A percentile compares a stretch with the other conserved stretches of the same genome.
Conservation (phyloP, 345 rosid species). For the Carallia pectinifolia region DNA sequence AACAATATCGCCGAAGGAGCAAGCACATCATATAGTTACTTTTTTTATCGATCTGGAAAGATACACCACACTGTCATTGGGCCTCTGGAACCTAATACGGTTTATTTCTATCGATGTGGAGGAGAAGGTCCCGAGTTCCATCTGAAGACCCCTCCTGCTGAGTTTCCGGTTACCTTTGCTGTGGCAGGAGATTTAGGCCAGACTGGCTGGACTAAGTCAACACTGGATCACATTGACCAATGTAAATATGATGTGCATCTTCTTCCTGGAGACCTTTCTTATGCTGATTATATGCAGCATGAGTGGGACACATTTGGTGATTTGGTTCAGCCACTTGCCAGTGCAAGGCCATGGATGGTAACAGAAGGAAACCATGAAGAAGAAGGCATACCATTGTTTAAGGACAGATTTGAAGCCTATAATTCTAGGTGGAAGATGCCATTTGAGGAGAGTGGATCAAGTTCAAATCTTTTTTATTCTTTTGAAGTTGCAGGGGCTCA, state of each 20-base stretch:
- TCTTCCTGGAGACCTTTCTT: constrained; percentile 96
- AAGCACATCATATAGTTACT: constrained; percentile 69
- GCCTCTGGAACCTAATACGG: constrained; percentile 59
- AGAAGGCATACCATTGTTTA: constrained; percentile 65
- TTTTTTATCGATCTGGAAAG: constrained; percentile 81
- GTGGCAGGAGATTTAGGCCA: constrained; percentile 97
- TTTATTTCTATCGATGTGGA: constrained; percentile 79
- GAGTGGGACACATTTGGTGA: constrained; percentile 92
- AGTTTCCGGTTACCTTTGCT: constrained; percentile 77
- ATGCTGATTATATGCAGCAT: constrained; percentile 83
- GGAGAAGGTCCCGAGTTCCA: constrained; percentile 82
- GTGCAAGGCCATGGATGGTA: constrained; percentile 98
- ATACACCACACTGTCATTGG: constrained; percentile 88
- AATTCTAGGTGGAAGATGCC: constrained; percentile 99
- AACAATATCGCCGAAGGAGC: constrained; percentile 53
- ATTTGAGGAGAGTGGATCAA: constrained; percentile 78
- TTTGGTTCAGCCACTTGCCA: constrained; percentile 88
- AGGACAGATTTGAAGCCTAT: constrained; percentile 67
- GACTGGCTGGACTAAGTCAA: constrained; percentile 94
- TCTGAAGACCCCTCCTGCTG: constrained; percentile 77
- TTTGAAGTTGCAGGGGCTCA: constrained; percentile 88
- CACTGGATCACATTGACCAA: constrained; percentile 70
- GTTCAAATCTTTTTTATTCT: constrained; percentile 87
- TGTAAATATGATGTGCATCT: constrained; percentile 77
- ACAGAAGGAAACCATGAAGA: constrained; percentile 92